These are phyloP conservation scores for Sugiyamaella sp. DNA, from an alignment of 1,139 yeast genomes.

Conservation along the genomic window DNA sequence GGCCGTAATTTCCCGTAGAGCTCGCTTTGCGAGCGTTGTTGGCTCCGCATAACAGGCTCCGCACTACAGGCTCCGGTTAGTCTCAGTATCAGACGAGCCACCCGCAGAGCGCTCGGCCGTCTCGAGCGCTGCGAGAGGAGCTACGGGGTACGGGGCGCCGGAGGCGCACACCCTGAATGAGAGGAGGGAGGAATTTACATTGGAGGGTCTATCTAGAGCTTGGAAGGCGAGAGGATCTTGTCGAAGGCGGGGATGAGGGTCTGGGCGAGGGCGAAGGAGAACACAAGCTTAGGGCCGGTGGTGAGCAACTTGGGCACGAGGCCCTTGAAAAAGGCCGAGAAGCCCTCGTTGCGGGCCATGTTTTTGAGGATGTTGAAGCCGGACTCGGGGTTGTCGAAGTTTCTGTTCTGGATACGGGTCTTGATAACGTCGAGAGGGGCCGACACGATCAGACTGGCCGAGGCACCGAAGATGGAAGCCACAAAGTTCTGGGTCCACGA, in stretches of 20 bases:
- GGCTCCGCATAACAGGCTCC: no score
- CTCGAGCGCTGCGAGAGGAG: constrained; percentile 5
- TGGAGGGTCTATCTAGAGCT: constrained; percentile 10
- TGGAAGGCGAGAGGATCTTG: constrained; percentile 44
- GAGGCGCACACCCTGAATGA: not conserved
- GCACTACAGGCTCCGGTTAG: no score
- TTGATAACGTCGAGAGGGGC: constrained; percentile 98
- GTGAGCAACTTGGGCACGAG: constrained; percentile 94
- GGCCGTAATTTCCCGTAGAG: no score
- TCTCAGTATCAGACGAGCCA: no score
- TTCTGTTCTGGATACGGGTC: constrained; percentile 96
- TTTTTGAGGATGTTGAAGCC: constrained; percentile 92
- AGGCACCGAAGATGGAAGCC: constrained; percentile 97
- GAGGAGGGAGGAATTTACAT: not conserved
- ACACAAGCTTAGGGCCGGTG: constrained; percentile 97
- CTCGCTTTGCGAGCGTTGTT: no score
- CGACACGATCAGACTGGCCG: constrained; percentile 92
- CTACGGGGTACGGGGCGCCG: constrained; percentile 11
- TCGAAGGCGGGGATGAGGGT: constrained; percentile 95
- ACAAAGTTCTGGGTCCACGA: constrained; percentile 95
- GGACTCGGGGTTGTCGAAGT: constrained; percentile 92
- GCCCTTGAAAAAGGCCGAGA: constrained; percentile 94
- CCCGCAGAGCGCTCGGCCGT: no score
- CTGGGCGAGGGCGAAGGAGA: constrained; percentile 96
- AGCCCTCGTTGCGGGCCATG: constrained; percentile 81